Percentiles rank a stretch among this genome's conserved stretches.
Conservation (phyloP, 2,329 filamentous ascomycete genomes). For the Nannizziopsis barbatae region DNA sequence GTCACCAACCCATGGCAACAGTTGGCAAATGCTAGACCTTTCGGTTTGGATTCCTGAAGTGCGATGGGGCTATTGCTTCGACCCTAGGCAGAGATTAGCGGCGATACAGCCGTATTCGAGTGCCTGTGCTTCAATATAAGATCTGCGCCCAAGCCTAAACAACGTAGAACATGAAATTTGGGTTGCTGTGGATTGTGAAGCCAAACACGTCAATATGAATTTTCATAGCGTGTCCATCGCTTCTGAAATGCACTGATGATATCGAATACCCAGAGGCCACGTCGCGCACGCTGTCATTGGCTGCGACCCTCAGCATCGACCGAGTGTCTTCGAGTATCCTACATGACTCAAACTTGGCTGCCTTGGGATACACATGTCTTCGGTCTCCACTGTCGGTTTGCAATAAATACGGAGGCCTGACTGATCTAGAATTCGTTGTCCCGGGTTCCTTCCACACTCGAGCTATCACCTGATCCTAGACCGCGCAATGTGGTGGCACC, state of each 20-base stretch:
- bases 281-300: conserved; percentile 3
- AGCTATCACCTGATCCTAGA: neutral
- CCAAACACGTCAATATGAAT: conserved; percentile 2
- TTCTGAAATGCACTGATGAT: conserved; percentile 1
- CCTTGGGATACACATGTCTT: neutral
- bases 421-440: too few species aligned
- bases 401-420: too few species aligned
- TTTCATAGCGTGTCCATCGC: neutral
- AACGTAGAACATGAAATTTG: neutral
- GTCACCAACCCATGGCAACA: conserved; percentile 2
- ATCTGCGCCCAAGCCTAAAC: neutral
- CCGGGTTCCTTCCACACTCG: neutral
- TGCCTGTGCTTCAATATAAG: neutral
- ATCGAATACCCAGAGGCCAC: conserved; percentile 7
- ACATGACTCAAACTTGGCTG: neutral
- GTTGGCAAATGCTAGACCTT: neutral
- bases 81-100: neutral
- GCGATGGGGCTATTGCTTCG: neutral
- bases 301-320: neutral
- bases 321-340: neutral
- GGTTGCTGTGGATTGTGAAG: neutral
- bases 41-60: neutral
- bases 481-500: neutral
- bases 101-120: neutral
- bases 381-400: too few species aligned